Evolutionary conservation across 495 filamentous ascomycete genomes (phyloP), one percentile per base, ranked within the genome.

Genomic region (Aspergillus indologenus): DNA sequence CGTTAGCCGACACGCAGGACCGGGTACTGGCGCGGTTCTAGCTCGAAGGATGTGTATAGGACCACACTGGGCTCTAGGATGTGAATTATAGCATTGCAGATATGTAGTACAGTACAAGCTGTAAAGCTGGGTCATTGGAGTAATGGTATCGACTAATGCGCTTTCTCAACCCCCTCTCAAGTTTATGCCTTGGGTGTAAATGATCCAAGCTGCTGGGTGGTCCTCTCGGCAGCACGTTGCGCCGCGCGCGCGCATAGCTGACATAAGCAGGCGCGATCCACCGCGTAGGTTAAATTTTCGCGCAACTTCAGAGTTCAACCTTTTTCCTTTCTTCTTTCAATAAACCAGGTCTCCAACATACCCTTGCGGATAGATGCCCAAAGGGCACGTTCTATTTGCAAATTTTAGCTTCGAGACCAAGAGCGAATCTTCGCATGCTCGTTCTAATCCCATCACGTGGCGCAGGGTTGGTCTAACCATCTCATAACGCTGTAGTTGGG

Each of bases 1-100:
- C 92, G 54, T 61, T 93, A 74, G 81, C 83, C 58, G 88, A 92
- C 71, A 84, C 83, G 19, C 77, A 87, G 76, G 74, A 84, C 73
- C 89, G 87, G 73, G 86, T 95, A 42, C 69, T 85, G 62, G 78
- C 84, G 57, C 81, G 85, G 57, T 86, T 88, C 63, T 83, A 71
- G 46, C 45, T 44, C 45, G 9, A 12, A 58, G 47, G 17, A 19
- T 53, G 26, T n/a, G 19, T 42, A 21, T 24, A 31, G 22, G 31
- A n/a, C n/a, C n/a, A n/a, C n/a, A n/a, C n/a, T n/a, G n/a, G n/a
- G n/a, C 34, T 57, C 50, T 54, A 53, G 43, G 57, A 53, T 48
- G 43, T 47, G 43, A 56, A 26, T 15, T 29, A 47, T 23, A 42
- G 24, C 29, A 4, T 18, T 45, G 31, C 48, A 56, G 12, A 40